These are phyloP conservation scores for Acidiella bohemica DNA, from an alignment of 495 filamentous ascomycete species.

Conservation along the genomic window DNA sequence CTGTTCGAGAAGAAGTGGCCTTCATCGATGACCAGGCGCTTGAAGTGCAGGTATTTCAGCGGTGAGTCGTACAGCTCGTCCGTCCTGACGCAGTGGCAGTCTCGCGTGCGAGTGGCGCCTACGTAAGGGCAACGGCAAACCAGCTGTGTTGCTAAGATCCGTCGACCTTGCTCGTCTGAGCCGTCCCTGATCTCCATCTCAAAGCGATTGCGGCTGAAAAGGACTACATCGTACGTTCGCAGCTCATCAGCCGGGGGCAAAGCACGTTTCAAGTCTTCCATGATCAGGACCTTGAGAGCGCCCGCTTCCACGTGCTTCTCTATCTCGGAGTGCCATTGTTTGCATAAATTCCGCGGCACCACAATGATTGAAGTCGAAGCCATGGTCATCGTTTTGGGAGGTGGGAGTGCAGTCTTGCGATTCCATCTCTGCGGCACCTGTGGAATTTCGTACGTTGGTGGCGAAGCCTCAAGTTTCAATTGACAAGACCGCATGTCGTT, in stretches of 20 bases:
- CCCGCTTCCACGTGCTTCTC: constrained; percentile 48
- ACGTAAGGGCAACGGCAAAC: constrained; percentile 33
- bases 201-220: constrained; percentile 65
- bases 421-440: constrained; percentile 32
- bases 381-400: constrained; percentile 42
- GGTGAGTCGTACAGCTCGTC: constrained; percentile 42
- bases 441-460: constrained; percentile 33
- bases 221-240: constrained; percentile 57
- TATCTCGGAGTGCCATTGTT: constrained; percentile 56
- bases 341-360: constrained; percentile 54
- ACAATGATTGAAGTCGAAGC: constrained; percentile 57
- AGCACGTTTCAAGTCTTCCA: constrained; percentile 37
- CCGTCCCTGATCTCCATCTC: constrained; percentile 41
- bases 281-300: constrained; percentile 48
- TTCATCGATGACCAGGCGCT: constrained; percentile 83
- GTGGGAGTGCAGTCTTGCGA: constrained; percentile 25
- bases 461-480: constrained; percentile 40
- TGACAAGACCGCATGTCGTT: constrained; percentile 37
- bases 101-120: constrained; percentile 28
- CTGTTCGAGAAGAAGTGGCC: constrained; percentile 59
- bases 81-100: constrained; percentile 32
- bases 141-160: constrained; percentile 6
- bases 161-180: constrained; percentile 27
- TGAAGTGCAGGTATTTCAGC: constrained; percentile 60
- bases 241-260: constrained; percentile 48